Evolutionary conservation across 2,329 filamentous ascomycete genomes (phyloP).

Genomic region (Grosmannia clavigera): DNA sequence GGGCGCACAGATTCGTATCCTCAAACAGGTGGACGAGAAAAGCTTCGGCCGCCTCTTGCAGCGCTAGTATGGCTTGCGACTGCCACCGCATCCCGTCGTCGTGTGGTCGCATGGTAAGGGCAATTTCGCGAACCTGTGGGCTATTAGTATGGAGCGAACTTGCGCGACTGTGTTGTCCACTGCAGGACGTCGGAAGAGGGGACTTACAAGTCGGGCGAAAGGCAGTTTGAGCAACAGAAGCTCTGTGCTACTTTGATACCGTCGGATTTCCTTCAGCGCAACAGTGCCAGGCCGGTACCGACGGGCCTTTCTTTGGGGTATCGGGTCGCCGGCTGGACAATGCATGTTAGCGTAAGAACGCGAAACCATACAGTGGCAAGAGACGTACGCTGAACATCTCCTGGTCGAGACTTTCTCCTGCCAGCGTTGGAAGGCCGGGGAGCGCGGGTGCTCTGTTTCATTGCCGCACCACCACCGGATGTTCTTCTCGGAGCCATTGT

Average conservation of each 20-base stretch:
- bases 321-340: constrained; percentile 56
- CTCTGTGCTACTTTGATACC: constrained; percentile 81
- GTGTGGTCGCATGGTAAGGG: constrained; percentile 46
- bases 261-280: constrained; percentile 82
- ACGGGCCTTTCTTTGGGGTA: constrained; percentile 47
- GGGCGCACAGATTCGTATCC: constrained; percentile 88
- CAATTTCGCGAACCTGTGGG: constrained; percentile 53
- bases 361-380: not conserved
- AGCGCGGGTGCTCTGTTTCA: constrained; percentile 2
- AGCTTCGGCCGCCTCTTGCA: constrained; percentile 93
- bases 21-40: constrained; percentile 96
- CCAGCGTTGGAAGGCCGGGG: constrained; percentile 7
- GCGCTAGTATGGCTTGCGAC: constrained; percentile 81
- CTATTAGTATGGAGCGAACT: not conserved
- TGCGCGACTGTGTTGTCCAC: no score
- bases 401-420: constrained; percentile 21
- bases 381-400: constrained; percentile 29
- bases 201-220: constrained; percentile 58
- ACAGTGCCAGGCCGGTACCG: constrained; percentile 70
- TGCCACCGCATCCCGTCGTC: constrained; percentile 81
- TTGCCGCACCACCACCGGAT: constrained; percentile 1
- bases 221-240: constrained; percentile 71
- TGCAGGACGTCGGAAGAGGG: constrained; percentile 1
- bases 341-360: not conserved
- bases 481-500: constrained; percentile 7